Evolutionary conservation across 441 rosid genomes (phyloP), one percentile per base, ranked within the genome.

Genomic region (Arabidopsis hybrid): DNA sequence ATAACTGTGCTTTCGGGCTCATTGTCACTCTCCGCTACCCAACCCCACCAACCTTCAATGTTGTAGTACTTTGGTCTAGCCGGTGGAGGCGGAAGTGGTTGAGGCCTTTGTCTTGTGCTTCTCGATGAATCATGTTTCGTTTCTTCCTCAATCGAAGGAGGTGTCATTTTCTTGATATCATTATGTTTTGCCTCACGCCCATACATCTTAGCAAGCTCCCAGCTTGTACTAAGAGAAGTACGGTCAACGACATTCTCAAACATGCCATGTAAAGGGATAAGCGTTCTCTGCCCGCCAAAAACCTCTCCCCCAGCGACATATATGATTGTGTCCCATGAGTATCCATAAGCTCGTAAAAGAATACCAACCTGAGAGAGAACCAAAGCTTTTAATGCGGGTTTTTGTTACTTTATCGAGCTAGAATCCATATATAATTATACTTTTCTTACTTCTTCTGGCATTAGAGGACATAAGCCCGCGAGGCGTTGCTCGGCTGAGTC

Each of bases 41-140:
- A 95, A 76, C 98, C 98, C 99, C 99, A 95, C 99, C 98, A 95
- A 47, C 99, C 99, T 83, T 95, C 97, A 42, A 92, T 86, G 76
- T 91, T 95, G 49, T 95, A 87, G 35, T 94, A 91, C 80, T 95
- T 95, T 7, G 97, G 93, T 60, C 91, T 85, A 51, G 97, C 89
- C 0, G 95, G 96, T 65, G 98, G 98, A 12, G 97, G 98, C 5
- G 97, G 95, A 70, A 92, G 96, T 9, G 99, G 98, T 26, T 92
- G 97, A 65, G 99, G 99, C 18, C 95, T 88, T 68, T 95, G 97
- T 59, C 89, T 95, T 16, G 81, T 84, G 58, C 67, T 82, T 77
- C 86, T 84, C 92, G 88, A 87, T 7, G 84, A 83, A 51, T 81
- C 85, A 9, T 76, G 79, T 81, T 89, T 89, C 49, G 73, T 83